phyloP scores from a whole-genome alignment of 148 eudicot species.

The Cornus controversa region DNA sequence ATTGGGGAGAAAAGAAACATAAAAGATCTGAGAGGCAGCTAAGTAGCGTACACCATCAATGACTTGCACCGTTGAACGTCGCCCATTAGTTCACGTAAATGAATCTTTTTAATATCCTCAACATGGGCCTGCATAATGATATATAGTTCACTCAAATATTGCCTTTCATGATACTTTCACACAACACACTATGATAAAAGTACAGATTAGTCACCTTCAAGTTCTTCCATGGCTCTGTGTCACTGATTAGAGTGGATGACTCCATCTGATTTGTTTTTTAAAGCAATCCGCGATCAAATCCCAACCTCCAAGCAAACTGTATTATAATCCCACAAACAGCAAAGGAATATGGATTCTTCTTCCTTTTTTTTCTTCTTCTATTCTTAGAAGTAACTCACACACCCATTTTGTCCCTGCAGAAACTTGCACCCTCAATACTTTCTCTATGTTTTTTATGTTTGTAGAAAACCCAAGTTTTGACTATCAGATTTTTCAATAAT shows the following conservation, averaged over 20 bases:
- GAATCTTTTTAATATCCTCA: slow-evolving; percentile 75
- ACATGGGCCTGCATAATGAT: slow-evolving; percentile 64
- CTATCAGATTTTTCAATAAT: too few species aligned
- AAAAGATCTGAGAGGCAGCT: neutral
- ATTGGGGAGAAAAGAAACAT: neutral
- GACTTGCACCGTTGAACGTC: slow-evolving; percentile 78
- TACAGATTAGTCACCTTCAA: slow-evolving; percentile 48
- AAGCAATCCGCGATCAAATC: neutral
- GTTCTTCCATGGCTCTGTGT: slow-evolving; percentile 70
- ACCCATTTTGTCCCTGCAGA: too few species aligned
- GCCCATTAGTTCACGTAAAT: slow-evolving; percentile 82
- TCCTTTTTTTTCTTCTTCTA: too few species aligned
- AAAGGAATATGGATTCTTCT: neutral
- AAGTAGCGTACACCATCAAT: slow-evolving; percentile 76
- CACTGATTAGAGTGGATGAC: slow-evolving; percentile 58
- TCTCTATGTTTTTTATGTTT: too few species aligned
- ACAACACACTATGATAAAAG: neutral
- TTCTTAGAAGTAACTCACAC: too few species aligned
- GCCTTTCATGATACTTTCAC: neutral
- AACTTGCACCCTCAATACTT: too few species aligned
- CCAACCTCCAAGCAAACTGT: neutral
- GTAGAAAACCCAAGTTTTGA: too few species aligned
- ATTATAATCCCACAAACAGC: neutral
- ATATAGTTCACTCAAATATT: neutral
- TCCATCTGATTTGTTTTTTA: slow-evolving; percentile 62